Evolutionary conservation across 768 basidiomycete species (phyloP).

Genomic region (Glaciozyma martinii): DNA sequence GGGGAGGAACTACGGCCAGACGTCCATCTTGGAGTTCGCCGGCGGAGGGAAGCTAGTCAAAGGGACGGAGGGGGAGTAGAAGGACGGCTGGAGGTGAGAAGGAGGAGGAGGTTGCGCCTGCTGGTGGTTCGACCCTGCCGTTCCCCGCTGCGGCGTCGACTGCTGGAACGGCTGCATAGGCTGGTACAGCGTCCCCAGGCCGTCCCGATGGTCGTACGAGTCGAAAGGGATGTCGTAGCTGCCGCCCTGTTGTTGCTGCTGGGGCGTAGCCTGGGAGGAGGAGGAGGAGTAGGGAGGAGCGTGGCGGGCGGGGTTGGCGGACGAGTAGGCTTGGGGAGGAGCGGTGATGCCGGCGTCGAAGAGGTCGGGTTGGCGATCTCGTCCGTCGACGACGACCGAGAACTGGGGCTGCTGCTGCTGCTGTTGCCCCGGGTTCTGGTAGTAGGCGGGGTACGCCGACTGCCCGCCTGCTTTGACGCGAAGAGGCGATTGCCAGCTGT

Average conservation of each 20-base stretch:
- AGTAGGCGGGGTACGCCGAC: constrained; percentile 18
- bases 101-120: neutral
- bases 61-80: neutral
- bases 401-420: constrained; percentile 36
- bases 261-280: constrained; percentile 38
- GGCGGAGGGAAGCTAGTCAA: neutral
- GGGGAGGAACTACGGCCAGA: neutral
- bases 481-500: constrained; percentile 27
- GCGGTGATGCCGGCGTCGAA: constrained; percentile 54
- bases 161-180: neutral
- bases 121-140: neutral
- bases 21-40: neutral
- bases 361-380: constrained; percentile 15
- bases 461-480: constrained; percentile 17
- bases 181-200: constrained; percentile 30
- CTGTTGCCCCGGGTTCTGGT: constrained; percentile 59
- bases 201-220: constrained; percentile 36
- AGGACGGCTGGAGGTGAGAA: neutral
- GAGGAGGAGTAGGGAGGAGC: constrained; percentile 56
- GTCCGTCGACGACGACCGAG: constrained; percentile 30
- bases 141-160: neutral
- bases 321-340: constrained; percentile 64
- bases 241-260: constrained; percentile 40
- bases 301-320: constrained; percentile 50
- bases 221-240: constrained; percentile 39